Conservation (phyloP, 306 rosid species). For the Biancaea sappan region DNA sequence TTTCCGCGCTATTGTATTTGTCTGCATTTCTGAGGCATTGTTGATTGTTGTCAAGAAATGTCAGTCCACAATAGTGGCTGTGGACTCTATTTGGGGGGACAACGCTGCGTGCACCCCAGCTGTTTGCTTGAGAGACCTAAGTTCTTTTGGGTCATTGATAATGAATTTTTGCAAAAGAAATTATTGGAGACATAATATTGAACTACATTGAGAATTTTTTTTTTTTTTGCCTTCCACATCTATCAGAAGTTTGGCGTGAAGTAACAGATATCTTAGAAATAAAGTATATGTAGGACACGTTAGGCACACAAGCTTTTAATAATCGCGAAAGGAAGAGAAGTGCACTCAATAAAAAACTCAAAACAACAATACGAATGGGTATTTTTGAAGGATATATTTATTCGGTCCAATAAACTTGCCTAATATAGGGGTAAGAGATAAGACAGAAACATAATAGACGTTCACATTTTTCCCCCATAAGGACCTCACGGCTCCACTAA, state of each 20-base stretch:
- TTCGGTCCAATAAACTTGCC: too few relatives aligned
- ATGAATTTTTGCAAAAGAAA: background rate
- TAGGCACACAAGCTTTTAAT: too few relatives aligned
- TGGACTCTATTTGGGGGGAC: constrained; percentile 15
- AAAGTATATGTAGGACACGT: too few relatives aligned
- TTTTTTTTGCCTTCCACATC: background rate
- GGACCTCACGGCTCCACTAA: too few relatives aligned
- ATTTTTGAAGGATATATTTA: too few relatives aligned
- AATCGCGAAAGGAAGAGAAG: too few relatives aligned
- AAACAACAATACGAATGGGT: too few relatives aligned
- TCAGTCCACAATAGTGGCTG: background rate
- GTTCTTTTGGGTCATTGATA: background rate
- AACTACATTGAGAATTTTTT: background rate
- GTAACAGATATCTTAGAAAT: background rate
- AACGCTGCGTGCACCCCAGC: constrained; percentile 8
- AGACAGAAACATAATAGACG: too few relatives aligned
- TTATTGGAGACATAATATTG: background rate
- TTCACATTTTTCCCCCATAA: too few relatives aligned
- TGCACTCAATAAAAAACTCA: too few relatives aligned
- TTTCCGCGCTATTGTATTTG: background rate
- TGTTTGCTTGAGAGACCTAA: constrained; percentile 28
- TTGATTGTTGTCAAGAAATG: background rate
- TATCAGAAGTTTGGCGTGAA: background rate
- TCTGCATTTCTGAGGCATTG: background rate
- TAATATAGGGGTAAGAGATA: too few relatives aligned